These are phyloP conservation scores for Verticillium longisporum DNA, from an alignment of 2,329 filamentous ascomycete genomes.

Conservation along the genomic window DNA sequence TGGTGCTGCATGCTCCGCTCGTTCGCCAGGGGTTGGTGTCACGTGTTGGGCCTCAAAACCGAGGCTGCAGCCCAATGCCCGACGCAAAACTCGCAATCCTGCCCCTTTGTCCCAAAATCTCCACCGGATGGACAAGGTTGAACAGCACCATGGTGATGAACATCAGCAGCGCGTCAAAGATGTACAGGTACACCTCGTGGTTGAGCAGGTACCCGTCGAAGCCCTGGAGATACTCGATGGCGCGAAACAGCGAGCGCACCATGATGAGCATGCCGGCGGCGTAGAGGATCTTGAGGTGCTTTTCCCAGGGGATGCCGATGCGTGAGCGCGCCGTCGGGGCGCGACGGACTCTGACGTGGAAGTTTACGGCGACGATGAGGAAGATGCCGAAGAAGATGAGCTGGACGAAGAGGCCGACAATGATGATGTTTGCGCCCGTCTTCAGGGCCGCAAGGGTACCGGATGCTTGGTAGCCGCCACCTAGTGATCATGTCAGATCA, in stretches of 20 bases:
- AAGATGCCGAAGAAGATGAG: conserved; percentile 49
- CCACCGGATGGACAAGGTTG: conserved; percentile 2
- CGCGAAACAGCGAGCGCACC: conserved; percentile 32
- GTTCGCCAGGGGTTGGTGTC: too few species aligned
- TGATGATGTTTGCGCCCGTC: conserved; percentile 38
- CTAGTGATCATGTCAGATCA: neutral
- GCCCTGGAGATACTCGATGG: conserved; percentile 33
- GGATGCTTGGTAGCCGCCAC: conserved; percentile 8
- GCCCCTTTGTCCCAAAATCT: neutral
- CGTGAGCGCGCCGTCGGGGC: conserved; percentile 14
- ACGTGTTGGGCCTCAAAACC: neutral
- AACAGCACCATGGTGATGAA: conserved; percentile 15
- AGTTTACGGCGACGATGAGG: conserved; percentile 36
- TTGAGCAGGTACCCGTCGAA: conserved; percentile 23
- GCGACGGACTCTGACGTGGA: conserved; percentile 28
- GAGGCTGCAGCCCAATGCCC: neutral
- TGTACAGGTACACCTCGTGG: conserved; percentile 27
- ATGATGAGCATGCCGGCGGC: conserved; percentile 26
- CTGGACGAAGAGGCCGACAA: conserved; percentile 47
- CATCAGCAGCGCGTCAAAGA: conserved; percentile 31
- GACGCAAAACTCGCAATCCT: neutral
- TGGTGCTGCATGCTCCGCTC: too few species aligned
- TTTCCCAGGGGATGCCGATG: conserved; percentile 21
- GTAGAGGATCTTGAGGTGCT: conserved; percentile 19
- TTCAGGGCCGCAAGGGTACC: conserved; percentile 3